Conservation (phyloP, 139 green algal species). For the Chlamydomonas schloesseri region DNA sequence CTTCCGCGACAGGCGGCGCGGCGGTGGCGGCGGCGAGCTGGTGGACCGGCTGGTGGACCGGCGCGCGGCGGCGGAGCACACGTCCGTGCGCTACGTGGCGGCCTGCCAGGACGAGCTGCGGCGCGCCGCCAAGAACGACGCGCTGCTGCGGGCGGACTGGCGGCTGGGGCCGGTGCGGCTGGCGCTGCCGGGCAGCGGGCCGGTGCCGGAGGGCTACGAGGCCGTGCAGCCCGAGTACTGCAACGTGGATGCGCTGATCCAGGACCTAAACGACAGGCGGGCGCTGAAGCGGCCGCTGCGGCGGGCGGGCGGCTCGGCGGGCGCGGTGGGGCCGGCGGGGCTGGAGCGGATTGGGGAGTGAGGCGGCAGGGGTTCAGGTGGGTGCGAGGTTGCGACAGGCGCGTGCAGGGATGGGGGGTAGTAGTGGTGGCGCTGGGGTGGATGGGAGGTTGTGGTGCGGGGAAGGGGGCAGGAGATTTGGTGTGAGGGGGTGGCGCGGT, state of each 20-base stretch:
- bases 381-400: too few relatives aligned
- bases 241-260: neutral
- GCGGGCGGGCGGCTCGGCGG: too few relatives aligned
- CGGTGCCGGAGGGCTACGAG: slow-evolving; percentile 45
- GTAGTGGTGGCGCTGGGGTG: too few relatives aligned
- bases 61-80: slow-evolving; percentile 7
- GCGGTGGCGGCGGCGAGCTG: slow-evolving; percentile 5
- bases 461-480: too few relatives aligned
- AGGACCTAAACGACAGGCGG: too few relatives aligned
- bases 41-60: slow-evolving; percentile 30
- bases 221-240: slow-evolving; percentile 23
- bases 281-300: too few relatives aligned
- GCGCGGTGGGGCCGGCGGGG: too few relatives aligned
- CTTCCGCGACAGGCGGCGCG: neutral
- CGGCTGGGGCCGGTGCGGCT: slow-evolving; percentile 59
- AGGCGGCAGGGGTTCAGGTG: too few relatives aligned
- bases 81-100: slow-evolving; percentile 13
- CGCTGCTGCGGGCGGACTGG: slow-evolving; percentile 63
- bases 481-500: too few relatives aligned
- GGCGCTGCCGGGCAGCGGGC: slow-evolving; percentile 48
- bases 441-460: too few relatives aligned
- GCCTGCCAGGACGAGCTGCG: slow-evolving; percentile 44
- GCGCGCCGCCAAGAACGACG: slow-evolving; percentile 39
- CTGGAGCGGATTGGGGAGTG: too few relatives aligned
- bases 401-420: too few relatives aligned